Evolutionary conservation across 176 grass and related monocot genomes (phyloP).

Genomic region (Cymbopogon citratus): DNA sequence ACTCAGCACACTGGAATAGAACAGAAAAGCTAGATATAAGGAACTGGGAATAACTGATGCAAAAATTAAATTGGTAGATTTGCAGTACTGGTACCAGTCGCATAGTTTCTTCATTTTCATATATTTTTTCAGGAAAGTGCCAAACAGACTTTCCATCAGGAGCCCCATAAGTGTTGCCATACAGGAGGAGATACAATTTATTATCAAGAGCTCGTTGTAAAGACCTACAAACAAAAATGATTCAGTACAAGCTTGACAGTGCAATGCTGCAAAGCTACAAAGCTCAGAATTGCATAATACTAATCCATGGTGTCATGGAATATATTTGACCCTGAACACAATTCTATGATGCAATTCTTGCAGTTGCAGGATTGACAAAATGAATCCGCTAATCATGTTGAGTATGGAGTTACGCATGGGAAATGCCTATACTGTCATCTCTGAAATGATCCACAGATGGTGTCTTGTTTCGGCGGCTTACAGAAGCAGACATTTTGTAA

Average conservation of each 20-base stretch:
- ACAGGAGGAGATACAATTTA: conserved; percentile 85
- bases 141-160: conserved; percentile 65
- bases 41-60: not conserved
- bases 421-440: not conserved
- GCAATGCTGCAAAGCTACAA: not conserved
- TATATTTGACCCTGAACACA: not conserved
- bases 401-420: not conserved
- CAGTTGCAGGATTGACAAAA: not conserved
- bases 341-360: not conserved
- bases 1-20: conserved; percentile 75
- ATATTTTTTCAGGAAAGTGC: conserved; percentile 96
- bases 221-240: conserved; percentile 46
- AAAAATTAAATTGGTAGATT: not conserved
- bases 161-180: conserved; percentile 57
- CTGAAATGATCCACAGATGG: not conserved
- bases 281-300: not conserved
- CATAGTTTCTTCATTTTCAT: conserved; percentile 85
- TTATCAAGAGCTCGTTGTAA: conserved; percentile 80
- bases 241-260: conserved; percentile 4
- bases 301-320: not conserved
- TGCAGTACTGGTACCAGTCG: conserved; percentile 45
- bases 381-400: not conserved
- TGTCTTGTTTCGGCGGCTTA: not conserved
- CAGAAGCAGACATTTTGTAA: not conserved
- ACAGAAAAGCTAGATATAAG: not conserved